Conservation (phyloP, 1,284 basidiomycete species). For the Melampsora occidentalis region DNA sequence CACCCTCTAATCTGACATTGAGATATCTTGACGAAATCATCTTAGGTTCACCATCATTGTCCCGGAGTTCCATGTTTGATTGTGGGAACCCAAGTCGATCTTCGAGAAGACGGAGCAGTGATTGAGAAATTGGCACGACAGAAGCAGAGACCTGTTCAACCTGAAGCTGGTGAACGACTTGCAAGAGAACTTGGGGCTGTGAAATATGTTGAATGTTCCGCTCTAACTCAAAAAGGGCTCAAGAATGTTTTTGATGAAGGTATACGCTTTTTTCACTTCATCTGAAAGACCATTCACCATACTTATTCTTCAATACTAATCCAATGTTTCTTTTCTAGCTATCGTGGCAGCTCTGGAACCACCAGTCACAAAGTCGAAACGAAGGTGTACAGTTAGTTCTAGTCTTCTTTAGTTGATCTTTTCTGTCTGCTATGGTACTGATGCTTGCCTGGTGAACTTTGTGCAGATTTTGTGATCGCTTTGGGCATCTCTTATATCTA, state of each 20-base stretch:
- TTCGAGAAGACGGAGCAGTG: constrained; percentile 88
- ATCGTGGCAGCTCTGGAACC: constrained; percentile 41
- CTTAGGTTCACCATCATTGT: constrained; percentile 88
- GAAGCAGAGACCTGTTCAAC: constrained; percentile 87
- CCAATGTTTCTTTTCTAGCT: background rate
- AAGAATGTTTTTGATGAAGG: constrained; percentile 99
- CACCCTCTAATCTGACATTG: background rate
- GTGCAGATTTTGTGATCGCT: too few species aligned
- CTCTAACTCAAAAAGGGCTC: constrained; percentile 95
- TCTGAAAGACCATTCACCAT: background rate
- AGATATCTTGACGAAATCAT: background rate
- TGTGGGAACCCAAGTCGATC: constrained; percentile 96
- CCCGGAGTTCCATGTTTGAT: constrained; percentile 99
- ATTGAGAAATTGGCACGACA: constrained; percentile 92
- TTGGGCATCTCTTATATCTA: too few species aligned
- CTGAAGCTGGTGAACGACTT: constrained; percentile 86
- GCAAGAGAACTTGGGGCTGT: constrained; percentile 94
- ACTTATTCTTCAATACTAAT: background rate
- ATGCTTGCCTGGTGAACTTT: too few species aligned
- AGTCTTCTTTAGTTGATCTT: too few species aligned
- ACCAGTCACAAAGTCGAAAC: constrained; percentile 39
- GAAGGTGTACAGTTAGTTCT: constrained; percentile 30
- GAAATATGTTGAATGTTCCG: constrained; percentile 99
- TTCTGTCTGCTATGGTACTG: too few species aligned
- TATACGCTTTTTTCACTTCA: background rate